Base-by-base conservation (phyloP, 2,329 filamentous ascomycete genomes). In the Claviceps humidiphila region DNA sequence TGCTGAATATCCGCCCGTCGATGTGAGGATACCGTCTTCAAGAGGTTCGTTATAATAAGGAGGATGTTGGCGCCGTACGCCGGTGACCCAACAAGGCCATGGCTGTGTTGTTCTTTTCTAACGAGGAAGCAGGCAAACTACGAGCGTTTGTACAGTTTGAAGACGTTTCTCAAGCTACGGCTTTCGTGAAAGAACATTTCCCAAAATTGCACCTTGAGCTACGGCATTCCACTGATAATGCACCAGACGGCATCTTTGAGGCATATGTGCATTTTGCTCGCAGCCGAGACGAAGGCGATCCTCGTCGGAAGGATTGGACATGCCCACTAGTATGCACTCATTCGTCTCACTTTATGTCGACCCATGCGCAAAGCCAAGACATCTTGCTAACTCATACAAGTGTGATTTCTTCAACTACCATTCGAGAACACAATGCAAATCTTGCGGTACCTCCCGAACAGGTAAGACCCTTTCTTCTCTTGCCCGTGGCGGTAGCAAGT, bases 101-200 rank as follows among this genome's bases (percentile, higher is more conserved):
- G 9, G 9, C 8, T 34, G 30, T 34, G 30, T n/a, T 11, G 51
- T 42, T n/a, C 11, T 2, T 20, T 6, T 40, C 39, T 44, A 11
- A 43, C 26, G 11, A n/a, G 16, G 13, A 26, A 24, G 8, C 39
- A 73, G 71, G 68, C 20, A 59, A 64, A 53, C 63, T 64, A 39
- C 64, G 70, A 46, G 68, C 71, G 20, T 73, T 72, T 60, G 64
- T 74, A 39, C 63, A 73, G 56, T 68, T 74, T 56, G 59, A 67
- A 54, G 56, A 67, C 55, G 54, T 72, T 47, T 63, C 70, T 49
- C 59, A 73, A 56, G 65, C 73, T 51, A 52, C 67, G 52, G 54
- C 64, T 51, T 71, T 75, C 59, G 62, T 74, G 55, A 68, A 70
- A 59, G 63, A 66, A 55, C 64, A 72, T 58, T 71, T 67, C 57